Evolutionary conservation across 345 rosid species (phyloP).

Genomic region (Leavenworthia alabamica): DNA sequence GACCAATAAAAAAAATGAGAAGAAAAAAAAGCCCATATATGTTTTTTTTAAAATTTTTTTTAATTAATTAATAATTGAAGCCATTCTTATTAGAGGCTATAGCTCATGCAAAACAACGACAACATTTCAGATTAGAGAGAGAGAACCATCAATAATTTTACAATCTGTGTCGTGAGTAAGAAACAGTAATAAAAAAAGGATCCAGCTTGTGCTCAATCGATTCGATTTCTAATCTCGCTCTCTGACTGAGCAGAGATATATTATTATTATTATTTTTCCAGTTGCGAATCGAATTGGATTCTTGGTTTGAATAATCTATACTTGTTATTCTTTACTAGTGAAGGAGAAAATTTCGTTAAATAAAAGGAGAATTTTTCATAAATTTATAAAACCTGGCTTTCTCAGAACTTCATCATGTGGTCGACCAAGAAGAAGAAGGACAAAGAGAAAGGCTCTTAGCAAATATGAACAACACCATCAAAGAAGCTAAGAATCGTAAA

Average conservation of each 20-base stretch:
- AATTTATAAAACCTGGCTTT: conserved; percentile 30
- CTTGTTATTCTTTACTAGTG: no score
- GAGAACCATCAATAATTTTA: background rate
- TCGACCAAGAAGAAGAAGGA: conserved; percentile 23
- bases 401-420: conserved; percentile 15
- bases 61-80: no score
- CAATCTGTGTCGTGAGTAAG: background rate
- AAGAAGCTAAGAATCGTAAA: conserved; percentile 23
- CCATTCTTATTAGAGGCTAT: no score
- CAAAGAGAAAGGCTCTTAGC: conserved; percentile 24
- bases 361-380: background rate
- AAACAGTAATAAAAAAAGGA: conserved; percentile 14
- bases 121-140: background rate
- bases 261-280: no score
- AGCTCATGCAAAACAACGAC: background rate
- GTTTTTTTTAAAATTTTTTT: no score
- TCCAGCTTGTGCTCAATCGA: conserved; percentile 5
- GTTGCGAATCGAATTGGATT: conserved; percentile 26
- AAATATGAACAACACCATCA: conserved; percentile 21
- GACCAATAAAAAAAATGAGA: background rate
- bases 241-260: conserved; percentile 5
- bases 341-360: conserved; percentile 7
- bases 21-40: background rate
- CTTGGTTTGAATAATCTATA: no score
- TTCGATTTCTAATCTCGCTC: conserved; percentile 10